phyloP scores from a whole-genome alignment of 2,329 filamentous ascomycete genomes.

The Xylaria sp. region DNA sequence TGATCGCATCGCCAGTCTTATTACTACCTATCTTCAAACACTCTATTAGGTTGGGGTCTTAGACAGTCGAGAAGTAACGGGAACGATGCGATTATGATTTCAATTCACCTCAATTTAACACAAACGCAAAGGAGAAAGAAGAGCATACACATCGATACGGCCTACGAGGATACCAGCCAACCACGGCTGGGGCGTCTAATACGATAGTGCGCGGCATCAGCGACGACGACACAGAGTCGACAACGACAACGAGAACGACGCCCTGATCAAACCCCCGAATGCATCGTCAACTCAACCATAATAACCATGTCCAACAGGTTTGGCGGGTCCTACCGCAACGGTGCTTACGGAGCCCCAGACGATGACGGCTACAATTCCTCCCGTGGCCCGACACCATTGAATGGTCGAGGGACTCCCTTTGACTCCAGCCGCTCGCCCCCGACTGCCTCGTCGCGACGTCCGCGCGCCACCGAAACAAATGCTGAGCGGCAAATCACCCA shows the following conservation, averaged over 20 bases:
- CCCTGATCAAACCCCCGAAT: constrained; percentile 28
- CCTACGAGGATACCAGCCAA: not conserved
- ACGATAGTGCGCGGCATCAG: not conserved
- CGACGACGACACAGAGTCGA: not conserved
- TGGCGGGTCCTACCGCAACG: constrained; percentile 54
- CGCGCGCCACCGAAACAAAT: constrained; percentile 46
- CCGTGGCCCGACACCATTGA: constrained; percentile 38
- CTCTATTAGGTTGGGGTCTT: not conserved
- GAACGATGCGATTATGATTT: not conserved
- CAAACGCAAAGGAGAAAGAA: not conserved
- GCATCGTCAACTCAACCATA: constrained; percentile 47
- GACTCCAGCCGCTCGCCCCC: constrained; percentile 39
- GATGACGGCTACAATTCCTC: constrained; percentile 57
- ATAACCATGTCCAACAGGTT: constrained; percentile 60
- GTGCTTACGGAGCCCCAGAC: constrained; percentile 48
- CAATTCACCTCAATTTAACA: not conserved
- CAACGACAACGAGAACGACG: not conserved
- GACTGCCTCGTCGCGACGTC: constrained; percentile 34
- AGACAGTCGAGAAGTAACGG: not conserved
- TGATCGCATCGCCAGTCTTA: not conserved
- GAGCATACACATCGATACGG: too few relatives aligned
- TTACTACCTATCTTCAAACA: not conserved
- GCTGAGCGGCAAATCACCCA: constrained; percentile 63
- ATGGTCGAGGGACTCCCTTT: constrained; percentile 41
- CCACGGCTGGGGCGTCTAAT: not conserved